Percentiles rank a stretch among this genome's conserved stretches.
These are phyloP conservation scores for Eucalyptus rudis DNA, from an alignment of 345 rosid genomes.

Conservation along the genomic window DNA sequence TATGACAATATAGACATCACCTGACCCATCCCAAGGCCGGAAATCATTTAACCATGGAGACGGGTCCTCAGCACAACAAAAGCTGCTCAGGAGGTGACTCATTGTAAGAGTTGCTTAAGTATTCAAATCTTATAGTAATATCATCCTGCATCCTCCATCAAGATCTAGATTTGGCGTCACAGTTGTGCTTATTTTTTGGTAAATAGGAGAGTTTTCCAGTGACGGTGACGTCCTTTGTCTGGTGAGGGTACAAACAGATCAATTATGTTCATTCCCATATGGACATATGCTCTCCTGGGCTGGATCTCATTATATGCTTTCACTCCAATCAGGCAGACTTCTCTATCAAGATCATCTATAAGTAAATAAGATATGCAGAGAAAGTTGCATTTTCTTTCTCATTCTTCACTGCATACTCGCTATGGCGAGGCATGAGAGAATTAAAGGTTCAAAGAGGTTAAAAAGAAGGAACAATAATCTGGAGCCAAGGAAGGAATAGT, in stretches of 20 bases:
- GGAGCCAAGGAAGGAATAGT: too few relatives aligned
- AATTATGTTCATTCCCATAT: not conserved
- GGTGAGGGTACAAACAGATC: not conserved
- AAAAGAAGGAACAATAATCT: too few relatives aligned
- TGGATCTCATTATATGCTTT: not conserved
- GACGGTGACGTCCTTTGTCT: not conserved
- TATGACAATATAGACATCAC: not conserved
- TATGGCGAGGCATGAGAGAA: too few relatives aligned
- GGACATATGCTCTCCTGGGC: not conserved
- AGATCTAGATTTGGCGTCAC: not conserved
- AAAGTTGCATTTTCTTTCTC: too few relatives aligned
- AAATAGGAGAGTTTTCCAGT: not conserved
- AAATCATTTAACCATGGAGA: not conserved
- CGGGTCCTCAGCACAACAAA: too few relatives aligned
- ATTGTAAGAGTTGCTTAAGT: not conserved
- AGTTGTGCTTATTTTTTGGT: not conserved
- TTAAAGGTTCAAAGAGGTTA: too few relatives aligned
- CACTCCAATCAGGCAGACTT: not conserved
- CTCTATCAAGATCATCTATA: not conserved
- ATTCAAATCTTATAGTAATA: not conserved
- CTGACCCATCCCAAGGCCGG: not conserved
- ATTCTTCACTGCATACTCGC: too few relatives aligned
- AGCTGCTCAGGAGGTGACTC: not conserved
- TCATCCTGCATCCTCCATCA: not conserved
- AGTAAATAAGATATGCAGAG: not conserved